These are phyloP conservation scores for Pseudogymnoascus sp. DNA, from an alignment of 2,329 filamentous ascomycete genomes.

Conservation along the genomic window DNA sequence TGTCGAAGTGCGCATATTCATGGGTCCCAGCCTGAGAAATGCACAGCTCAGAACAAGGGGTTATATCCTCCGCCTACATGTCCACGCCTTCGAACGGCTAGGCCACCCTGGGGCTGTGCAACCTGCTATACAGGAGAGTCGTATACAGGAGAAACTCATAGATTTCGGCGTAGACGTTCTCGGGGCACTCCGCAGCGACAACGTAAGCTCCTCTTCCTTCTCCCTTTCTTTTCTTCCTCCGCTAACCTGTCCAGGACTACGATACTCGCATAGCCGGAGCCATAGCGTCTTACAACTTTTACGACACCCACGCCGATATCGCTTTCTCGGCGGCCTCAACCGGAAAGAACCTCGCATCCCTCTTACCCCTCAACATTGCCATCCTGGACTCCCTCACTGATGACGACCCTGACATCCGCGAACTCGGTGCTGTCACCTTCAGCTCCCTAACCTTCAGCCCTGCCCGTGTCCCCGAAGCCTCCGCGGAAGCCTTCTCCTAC, in stretches of 20 bases:
- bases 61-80: not conserved
- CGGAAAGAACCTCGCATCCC: constrained; percentile 22
- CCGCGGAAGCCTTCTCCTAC: constrained; percentile 28
- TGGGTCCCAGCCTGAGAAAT: not conserved
- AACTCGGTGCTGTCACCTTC: constrained; percentile 42
- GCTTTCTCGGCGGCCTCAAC: constrained; percentile 17
- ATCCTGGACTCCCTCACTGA: constrained; percentile 75
- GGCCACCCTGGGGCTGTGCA: not conserved
- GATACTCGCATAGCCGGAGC: constrained; percentile 55
- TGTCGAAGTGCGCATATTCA: not conserved
- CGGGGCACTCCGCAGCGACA: not conserved
- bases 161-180: not conserved
- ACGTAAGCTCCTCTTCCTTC: not conserved
- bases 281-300: constrained; percentile 46
- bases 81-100: not conserved
- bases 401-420: constrained; percentile 83
- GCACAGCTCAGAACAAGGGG: not conserved
- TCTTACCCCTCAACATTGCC: constrained; percentile 52
- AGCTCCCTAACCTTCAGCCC: not conserved
- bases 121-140: not conserved
- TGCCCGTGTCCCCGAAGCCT: constrained; percentile 30
- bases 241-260: constrained; percentile 41
- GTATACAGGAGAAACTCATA: not conserved
- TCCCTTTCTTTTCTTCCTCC: not conserved
- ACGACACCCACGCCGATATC: constrained; percentile 23